Conservation (phyloP, 1,284 basidiomycete species). For the Leccinum fallax region DNA sequence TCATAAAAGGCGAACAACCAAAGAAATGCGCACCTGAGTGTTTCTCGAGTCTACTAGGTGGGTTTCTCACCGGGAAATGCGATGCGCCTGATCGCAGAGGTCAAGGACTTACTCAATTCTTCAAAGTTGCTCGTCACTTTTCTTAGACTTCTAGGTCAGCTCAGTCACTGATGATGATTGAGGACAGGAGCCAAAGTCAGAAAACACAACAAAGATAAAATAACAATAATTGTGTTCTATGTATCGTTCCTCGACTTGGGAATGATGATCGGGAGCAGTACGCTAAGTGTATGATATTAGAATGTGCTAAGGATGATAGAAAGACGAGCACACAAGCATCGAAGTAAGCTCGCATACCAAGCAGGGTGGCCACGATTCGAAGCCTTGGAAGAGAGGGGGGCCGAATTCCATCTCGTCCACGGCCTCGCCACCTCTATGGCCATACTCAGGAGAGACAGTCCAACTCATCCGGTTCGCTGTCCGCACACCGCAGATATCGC, state of each 20-base stretch:
- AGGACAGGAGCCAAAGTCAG: neutral
- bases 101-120: too few species aligned
- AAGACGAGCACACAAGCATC: neutral
- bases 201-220: neutral
- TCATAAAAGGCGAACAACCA: neutral
- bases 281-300: neutral
- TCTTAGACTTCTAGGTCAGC: too few species aligned
- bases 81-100: neutral
- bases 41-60: too few species aligned
- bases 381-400: neutral
- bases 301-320: neutral
- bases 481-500: conserved; percentile 16
- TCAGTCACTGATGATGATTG: neutral
- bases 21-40: neutral
- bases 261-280: neutral
- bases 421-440: neutral
- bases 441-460: conserved; percentile 34
- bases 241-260: neutral
- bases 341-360: neutral
- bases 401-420: neutral
- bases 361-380: neutral
- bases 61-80: too few species aligned
- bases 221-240: neutral
- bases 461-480: conserved; percentile 36
- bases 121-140: too few species aligned